Evolutionary conservation across 2,329 filamentous ascomycete genomes (phyloP), one percentile per base, ranked within the genome.

Genomic region (Niveomyces coronatus): DNA sequence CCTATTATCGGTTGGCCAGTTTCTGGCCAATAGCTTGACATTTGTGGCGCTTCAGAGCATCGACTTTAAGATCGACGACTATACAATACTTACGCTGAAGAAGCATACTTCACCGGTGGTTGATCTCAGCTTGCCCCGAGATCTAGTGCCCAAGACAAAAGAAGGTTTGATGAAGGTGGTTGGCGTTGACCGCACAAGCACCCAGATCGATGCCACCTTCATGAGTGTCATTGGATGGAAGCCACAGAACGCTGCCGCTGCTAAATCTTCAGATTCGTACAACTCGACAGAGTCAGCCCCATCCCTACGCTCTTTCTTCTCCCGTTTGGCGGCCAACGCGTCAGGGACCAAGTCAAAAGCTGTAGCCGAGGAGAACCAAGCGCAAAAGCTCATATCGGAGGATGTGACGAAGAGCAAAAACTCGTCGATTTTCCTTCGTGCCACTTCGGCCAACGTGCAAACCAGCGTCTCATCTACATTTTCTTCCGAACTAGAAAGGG

Each of bases 181-280:
- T 2, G 71, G 71, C n/a, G 82, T 96, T 10, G 82, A 85, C 31
- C 79, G 85, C 43, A 85, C 89, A 49, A 87, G 84, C 56, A 84
- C 86, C 0, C 89, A 96, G 56, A 93, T 98, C 35, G 85, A 95
- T 58, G 91, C 88, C 4, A 74, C 73, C 1, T 94, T 85, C 66
- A 87, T 94, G 78, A 85, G 81, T 42, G 81, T 83, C 9, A 76
- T 95, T 30, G 85, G 85, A 24, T 94, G 87, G 80, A 91, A 86
- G 49, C 72, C 80, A 3, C 60, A 71, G 39, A 55, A 63, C 2
- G 47, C 56, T 1, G 41, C 62, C 4, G 51, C 53, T 1, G 43
- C 60, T 15, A 74, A 70, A 47, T 51, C 60, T 3, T 54, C 55
- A 30, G 71, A 76, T 29, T 51, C 66, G 1, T 75, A 74, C 42